These are phyloP conservation scores for Pythium monospermum DNA, from an alignment of 352 stramenopile genomes.

Conservation along the genomic window DNA sequence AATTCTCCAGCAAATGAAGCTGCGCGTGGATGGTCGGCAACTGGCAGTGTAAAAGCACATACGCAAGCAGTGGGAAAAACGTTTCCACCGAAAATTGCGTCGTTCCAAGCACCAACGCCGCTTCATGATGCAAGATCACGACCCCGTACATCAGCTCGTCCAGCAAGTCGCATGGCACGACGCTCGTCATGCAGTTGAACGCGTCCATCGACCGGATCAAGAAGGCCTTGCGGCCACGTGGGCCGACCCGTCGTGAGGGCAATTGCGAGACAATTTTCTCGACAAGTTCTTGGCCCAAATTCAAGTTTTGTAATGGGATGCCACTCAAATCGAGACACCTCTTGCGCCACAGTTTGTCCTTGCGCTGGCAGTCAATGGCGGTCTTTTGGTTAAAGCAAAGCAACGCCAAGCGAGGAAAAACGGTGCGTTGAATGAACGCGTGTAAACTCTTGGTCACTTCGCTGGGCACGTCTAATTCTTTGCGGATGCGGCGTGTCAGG, in stretches of 20 bases:
- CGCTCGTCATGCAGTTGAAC: conserved; percentile 72
- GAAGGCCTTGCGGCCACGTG: conserved; percentile 33
- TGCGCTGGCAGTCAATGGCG: conserved; percentile 68
- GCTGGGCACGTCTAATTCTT: conserved; percentile 61
- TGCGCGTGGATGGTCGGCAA: conserved; percentile 73
- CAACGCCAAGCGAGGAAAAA: conserved; percentile 66
- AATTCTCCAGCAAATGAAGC: conserved; percentile 80
- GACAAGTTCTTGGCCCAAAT: conserved; percentile 45
- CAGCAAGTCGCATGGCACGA: conserved; percentile 80
- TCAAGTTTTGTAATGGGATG: conserved; percentile 64
- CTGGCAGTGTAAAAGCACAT: conserved; percentile 71
- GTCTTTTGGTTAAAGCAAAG: conserved; percentile 73
- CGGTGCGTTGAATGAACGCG: conserved; percentile 67
- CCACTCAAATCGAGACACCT: conserved; percentile 56
- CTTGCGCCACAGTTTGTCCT: conserved; percentile 82
- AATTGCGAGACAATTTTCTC: conserved; percentile 52
- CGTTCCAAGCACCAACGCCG: conserved; percentile 79
- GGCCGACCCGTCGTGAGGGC: conserved; percentile 37
- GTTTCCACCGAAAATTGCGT: conserved; percentile 85
- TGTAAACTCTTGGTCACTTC: conserved; percentile 80
- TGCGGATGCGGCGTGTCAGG: conserved; percentile 59
- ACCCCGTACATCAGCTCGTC: conserved; percentile 84
- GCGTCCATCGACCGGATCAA: conserved; percentile 68
- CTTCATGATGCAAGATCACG: conserved; percentile 78
- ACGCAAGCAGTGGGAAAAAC: conserved; percentile 81